Evolutionary conservation across 2,329 filamentous ascomycete genomes (phyloP).

Genomic region (Colletotrichum australisinense): DNA sequence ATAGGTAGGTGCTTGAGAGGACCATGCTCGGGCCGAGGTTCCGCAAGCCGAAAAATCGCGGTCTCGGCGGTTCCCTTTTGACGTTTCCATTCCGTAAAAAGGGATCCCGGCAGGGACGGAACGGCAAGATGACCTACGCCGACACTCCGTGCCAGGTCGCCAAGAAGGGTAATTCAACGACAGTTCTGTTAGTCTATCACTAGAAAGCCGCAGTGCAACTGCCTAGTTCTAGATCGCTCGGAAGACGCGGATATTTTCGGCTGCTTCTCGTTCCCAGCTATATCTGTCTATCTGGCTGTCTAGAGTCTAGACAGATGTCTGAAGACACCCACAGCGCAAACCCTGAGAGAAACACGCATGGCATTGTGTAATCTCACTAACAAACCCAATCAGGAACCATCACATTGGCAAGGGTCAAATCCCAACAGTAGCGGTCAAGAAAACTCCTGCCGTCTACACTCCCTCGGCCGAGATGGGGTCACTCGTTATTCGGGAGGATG

Average conservation of each 20-base stretch:
- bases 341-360: background rate
- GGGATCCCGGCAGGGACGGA: background rate
- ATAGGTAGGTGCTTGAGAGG: too few species aligned
- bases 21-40: too few species aligned
- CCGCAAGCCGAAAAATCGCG: background rate
- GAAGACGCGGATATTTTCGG: background rate
- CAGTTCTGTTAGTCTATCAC: fast-evolving
- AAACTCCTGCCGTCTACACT: background rate
- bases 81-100: background rate
- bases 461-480: background rate
- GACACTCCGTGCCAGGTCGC: background rate
- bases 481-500: background rate
- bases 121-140: background rate
- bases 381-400: background rate
- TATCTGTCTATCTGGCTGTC: background rate
- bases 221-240: background rate
- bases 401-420: too few species aligned
- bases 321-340: background rate
- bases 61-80: background rate
- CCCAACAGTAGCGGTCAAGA: background rate
- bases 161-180: background rate
- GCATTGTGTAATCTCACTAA: background rate
- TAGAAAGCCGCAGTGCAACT: too few species aligned
- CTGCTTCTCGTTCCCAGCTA: background rate
- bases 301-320: background rate